Evolutionary conservation across 306 rosid genomes (phyloP).

Genomic region (Cyclanthera cordifolia): DNA sequence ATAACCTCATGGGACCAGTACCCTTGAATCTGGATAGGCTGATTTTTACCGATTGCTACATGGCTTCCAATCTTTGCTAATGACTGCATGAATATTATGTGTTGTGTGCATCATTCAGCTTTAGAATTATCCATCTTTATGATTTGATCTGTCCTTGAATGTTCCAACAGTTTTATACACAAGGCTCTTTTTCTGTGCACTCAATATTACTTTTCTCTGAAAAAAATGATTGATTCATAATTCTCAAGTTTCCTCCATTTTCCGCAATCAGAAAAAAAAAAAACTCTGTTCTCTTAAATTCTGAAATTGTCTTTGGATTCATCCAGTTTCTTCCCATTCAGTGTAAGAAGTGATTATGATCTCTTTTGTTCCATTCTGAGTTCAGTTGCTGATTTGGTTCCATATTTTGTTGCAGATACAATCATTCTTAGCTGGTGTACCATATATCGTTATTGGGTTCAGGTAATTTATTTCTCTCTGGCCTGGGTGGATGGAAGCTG

Average conservation of each 20-base stretch:
- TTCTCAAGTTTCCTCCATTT: background rate
- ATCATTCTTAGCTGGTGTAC: conserved; percentile 89
- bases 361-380: background rate
- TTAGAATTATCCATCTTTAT: too few species aligned
- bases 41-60: background rate
- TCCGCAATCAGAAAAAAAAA: background rate
- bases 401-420: conserved; percentile 60
- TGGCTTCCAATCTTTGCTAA: background rate
- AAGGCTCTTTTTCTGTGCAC: conserved; percentile 1
- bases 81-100: background rate
- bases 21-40: background rate
- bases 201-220: background rate
- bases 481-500: background rate
- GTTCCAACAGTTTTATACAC: background rate
- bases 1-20: background rate
- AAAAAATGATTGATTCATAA: background rate
- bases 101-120: too few species aligned
- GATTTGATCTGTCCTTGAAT: background rate
- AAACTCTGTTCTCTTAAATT: background rate
- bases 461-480: conserved; percentile 36
- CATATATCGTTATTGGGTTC: conserved; percentile 82
- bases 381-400: background rate
- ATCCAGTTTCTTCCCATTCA: background rate
- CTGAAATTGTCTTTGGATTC: background rate
- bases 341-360: background rate